phyloP scores from a whole-genome alignment of 257 asterid species.

The Primulina eburnea region DNA sequence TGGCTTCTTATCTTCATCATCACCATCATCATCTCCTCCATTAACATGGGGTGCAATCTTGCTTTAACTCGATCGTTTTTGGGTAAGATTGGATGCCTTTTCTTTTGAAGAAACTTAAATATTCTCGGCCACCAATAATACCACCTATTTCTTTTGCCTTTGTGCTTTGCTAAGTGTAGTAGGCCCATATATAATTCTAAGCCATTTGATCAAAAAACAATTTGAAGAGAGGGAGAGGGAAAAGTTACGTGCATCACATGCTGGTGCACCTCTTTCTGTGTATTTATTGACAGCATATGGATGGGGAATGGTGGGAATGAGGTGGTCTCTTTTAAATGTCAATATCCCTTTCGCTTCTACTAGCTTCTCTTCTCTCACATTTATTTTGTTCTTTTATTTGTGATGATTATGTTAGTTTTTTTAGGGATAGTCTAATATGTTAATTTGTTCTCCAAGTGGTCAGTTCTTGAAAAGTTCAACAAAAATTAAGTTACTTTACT shows the following conservation, averaged over 20 bases:
- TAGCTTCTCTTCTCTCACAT: not conserved
- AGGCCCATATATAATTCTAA: slow-evolving; percentile 31
- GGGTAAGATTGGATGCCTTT: slow-evolving; percentile 17
- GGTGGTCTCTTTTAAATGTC: slow-evolving; percentile 22
- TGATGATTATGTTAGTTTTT: no score
- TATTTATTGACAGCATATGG: slow-evolving; percentile 28
- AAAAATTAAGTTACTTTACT: no score
- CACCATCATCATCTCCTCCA: slow-evolving; percentile 57
- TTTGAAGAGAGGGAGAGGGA: slow-evolving; percentile 25
- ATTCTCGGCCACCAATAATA: slow-evolving; percentile 9
- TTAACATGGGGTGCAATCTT: slow-evolving; percentile 13
- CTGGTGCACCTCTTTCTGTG: slow-evolving; percentile 20
- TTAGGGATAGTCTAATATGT: no score
- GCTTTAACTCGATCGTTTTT: slow-evolving; percentile 29
- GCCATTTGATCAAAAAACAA: slow-evolving; percentile 15
- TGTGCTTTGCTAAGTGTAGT: slow-evolving; percentile 31
- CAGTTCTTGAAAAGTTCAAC: not conserved
- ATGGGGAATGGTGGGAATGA: slow-evolving; percentile 26
- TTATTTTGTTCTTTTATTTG: not conserved
- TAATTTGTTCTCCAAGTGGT: no score
- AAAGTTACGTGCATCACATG: slow-evolving; percentile 39
- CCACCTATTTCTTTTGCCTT: slow-evolving; percentile 32
- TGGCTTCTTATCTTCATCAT: slow-evolving; percentile 47
- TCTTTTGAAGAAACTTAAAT: slow-evolving; percentile 19
- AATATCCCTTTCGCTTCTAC: slow-evolving; percentile 18